These are phyloP conservation scores for Gaeumannomyces tritici DNA, from an alignment of 2,329 filamentous ascomycete species.

Conservation along the genomic window DNA sequence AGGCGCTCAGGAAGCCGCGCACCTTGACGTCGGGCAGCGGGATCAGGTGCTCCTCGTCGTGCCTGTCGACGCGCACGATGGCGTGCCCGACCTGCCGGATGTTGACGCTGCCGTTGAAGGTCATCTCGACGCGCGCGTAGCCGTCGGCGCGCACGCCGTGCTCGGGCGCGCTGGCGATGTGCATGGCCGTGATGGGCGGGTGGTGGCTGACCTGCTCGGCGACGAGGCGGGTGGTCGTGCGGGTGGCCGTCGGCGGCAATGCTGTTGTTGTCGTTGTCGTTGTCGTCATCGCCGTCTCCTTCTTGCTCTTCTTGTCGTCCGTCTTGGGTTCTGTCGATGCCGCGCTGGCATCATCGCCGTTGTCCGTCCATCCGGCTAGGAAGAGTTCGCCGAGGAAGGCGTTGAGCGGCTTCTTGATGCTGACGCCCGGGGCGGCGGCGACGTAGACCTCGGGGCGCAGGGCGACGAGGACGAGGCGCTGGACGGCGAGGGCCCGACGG, in stretches of 20 bases:
- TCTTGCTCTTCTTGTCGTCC: not conserved
- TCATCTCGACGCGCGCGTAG: conserved; percentile 42
- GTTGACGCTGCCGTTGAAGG: conserved; percentile 37
- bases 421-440: conserved; percentile 31
- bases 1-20: conserved; percentile 34
- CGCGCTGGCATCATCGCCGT: conserved; percentile 8
- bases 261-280: conserved; percentile 5
- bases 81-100: conserved; percentile 41
- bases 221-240: conserved; percentile 19
- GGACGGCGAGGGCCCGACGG: conserved; percentile 33
- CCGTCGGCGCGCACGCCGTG: conserved; percentile 37
- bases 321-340: not conserved
- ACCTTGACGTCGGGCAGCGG: conserved; percentile 38
- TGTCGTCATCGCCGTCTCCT: not conserved
- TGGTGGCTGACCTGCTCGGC: conserved; percentile 44
- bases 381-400: conserved; percentile 43
- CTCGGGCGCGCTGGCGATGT: conserved; percentile 28
- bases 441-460: conserved; percentile 38
- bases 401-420: conserved; percentile 44
- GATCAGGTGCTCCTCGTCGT: conserved; percentile 37
- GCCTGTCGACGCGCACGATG: conserved; percentile 36
- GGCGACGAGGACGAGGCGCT: conserved; percentile 36
- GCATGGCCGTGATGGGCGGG: conserved; percentile 43
- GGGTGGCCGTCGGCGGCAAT: not conserved
- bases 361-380: conserved; percentile 27